These are phyloP conservation scores for Wickerhamomyces queroliae DNA, from an alignment of 805 yeast species.

Conservation along the genomic window DNA sequence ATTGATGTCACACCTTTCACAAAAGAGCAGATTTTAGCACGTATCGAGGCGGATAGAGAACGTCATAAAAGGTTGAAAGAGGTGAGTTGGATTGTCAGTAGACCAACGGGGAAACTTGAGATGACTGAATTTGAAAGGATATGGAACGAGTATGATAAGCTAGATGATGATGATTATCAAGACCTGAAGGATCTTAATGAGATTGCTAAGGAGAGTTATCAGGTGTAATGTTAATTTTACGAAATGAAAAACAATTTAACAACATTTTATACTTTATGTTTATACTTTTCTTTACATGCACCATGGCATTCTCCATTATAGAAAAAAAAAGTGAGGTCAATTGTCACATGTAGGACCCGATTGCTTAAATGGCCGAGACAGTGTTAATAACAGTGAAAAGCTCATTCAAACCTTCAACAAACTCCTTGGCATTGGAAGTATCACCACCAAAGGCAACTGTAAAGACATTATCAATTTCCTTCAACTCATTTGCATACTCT, in stretches of 20 bases:
- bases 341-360: background rate
- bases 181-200: conserved; percentile 50
- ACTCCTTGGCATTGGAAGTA: conserved; percentile 55
- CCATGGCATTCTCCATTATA: background rate
- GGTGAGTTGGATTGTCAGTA: conserved; percentile 62
- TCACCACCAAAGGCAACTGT: conserved; percentile 56
- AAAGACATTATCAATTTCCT: conserved; percentile 40
- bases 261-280: background rate
- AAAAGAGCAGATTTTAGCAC: conserved; percentile 51
- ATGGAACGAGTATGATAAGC: conserved; percentile 29
- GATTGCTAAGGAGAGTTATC: conserved; percentile 47
- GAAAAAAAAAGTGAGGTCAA: background rate
- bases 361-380: no score
- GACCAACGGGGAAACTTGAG: conserved; percentile 36
- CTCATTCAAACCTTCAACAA: conserved; percentile 66
- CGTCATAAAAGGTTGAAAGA: conserved; percentile 83
- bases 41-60: conserved; percentile 94
- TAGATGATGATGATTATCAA: conserved; percentile 41
- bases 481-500: conserved; percentile 43
- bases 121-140: conserved; percentile 43
- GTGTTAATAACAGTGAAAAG: conserved; percentile 43
- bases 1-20: no score
- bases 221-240: conserved; percentile 5
- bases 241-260: background rate
- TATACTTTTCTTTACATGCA: background rate